These are phyloP conservation scores for Claviceps fusiformis DNA, from an alignment of 2,329 filamentous ascomycete species.

Conservation along the genomic window DNA sequence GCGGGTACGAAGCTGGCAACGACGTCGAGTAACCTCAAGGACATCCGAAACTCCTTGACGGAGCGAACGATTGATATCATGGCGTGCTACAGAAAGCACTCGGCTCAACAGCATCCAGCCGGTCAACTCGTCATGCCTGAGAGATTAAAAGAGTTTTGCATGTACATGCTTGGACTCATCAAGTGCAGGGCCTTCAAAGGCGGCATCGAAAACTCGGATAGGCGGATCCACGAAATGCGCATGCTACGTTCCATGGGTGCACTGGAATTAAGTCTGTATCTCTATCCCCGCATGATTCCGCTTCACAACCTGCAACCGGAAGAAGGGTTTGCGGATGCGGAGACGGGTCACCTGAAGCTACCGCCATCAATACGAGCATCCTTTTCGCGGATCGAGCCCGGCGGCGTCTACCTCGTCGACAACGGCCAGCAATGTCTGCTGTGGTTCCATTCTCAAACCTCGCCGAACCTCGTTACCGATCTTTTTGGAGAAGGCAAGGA, in stretches of 20 bases:
- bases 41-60: conserved; percentile 68
- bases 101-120: conserved; percentile 71
- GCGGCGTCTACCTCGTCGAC: conserved; percentile 87
- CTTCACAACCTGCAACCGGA: conserved; percentile 78
- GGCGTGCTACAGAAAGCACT: conserved; percentile 84
- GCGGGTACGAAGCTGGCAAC: conserved; percentile 70
- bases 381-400: conserved; percentile 79
- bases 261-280: conserved; percentile 74
- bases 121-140: conserved; percentile 92
- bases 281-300: conserved; percentile 88
- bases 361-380: conserved; percentile 69
- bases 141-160: conserved; percentile 87
- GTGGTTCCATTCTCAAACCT: conserved; percentile 87
- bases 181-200: conserved; percentile 92
- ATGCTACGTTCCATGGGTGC: conserved; percentile 81
- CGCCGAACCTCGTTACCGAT: conserved; percentile 79
- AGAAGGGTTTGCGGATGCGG: conserved; percentile 80
- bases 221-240: conserved; percentile 80
- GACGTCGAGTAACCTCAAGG: conserved; percentile 61
- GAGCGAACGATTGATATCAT: conserved; percentile 91
- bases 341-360: conserved; percentile 76
- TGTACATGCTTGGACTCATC: conserved; percentile 84
- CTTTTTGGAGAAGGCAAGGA: conserved; percentile 67
- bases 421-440: conserved; percentile 86
- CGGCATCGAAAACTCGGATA: conserved; percentile 79